Evolutionary conservation across 352 stramenopile species (phyloP).

Genomic region (Elongisporangium anandrum): DNA sequence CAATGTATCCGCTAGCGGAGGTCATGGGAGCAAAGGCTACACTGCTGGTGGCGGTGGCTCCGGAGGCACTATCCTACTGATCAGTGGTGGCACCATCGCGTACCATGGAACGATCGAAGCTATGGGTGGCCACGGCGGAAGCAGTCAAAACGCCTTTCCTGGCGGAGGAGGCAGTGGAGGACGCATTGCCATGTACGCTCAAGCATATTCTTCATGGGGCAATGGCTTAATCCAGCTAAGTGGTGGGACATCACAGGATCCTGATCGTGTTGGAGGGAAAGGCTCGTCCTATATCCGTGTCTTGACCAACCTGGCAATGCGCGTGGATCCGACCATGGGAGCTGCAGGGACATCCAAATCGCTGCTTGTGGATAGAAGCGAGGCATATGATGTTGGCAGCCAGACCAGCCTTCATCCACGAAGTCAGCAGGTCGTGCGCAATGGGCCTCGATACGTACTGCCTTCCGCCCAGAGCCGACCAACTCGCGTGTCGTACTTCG

Average conservation of each 20-base stretch:
- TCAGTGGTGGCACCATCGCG: slow-evolving; percentile 40
- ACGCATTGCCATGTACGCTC: slow-evolving; percentile 84
- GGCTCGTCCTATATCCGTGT: slow-evolving; percentile 45
- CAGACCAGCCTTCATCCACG: slow-evolving; percentile 9
- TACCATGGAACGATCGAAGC: slow-evolving; percentile 77
- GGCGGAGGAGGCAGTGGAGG: slow-evolving; percentile 89
- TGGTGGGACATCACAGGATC: slow-evolving; percentile 53
- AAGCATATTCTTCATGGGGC: slow-evolving; percentile 89
- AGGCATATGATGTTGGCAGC: slow-evolving; percentile 19
- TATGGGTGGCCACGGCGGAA: slow-evolving; percentile 77
- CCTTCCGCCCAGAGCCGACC: slow-evolving; percentile 15
- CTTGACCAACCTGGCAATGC: slow-evolving; percentile 35
- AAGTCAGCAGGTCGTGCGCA: slow-evolving; percentile 29
- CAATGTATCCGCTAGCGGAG: slow-evolving; percentile 76
- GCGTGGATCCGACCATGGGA: slow-evolving; percentile 58
- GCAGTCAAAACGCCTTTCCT: slow-evolving; percentile 18
- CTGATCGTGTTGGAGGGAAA: slow-evolving; percentile 19
- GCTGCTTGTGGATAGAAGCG: slow-evolving; percentile 48
- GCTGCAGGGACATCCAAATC: slow-evolving; percentile 69
- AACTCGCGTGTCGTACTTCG: slow-evolving; percentile 76
- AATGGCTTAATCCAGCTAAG: slow-evolving; percentile 76
- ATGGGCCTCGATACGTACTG: slow-evolving; percentile 44
- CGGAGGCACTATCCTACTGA: slow-evolving; percentile 43
- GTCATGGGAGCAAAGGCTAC: slow-evolving; percentile 36
- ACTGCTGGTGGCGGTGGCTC: slow-evolving; percentile 60